Base-by-base conservation (phyloP, 495 filamentous ascomycete genomes). In the Penicillium soppii region DNA sequence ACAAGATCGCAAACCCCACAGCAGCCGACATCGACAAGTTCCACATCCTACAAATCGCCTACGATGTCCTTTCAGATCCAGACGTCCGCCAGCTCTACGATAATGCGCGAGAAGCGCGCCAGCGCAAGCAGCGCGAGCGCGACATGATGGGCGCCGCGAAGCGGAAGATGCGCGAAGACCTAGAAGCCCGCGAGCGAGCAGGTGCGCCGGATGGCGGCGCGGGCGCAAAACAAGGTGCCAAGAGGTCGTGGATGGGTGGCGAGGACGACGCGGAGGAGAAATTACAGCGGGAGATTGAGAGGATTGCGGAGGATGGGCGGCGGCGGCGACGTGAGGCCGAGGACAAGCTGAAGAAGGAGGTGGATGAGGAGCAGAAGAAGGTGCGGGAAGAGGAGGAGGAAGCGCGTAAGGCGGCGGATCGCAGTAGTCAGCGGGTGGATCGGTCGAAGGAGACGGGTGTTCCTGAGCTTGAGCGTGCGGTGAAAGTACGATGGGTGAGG, bases 121-220 rank as follows among this genome's bases (percentile, higher is more conserved):
- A 79, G 54, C 81, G 82, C 54, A 82, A 79, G 62, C 73, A 82
- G 69, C 74, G 81, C 53, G 80, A 88, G 65, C 72, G 78, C 52
- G 85, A 87, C 38, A 68, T 82, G 57, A 82, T 88, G 60, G 84
- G 85, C 56, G 76, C 84, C 7, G 77, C 77, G 60, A 76, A 88
- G 58, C 69, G 84, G 61, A 76, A 82, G 68, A 89, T 91, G 87
- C 81, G 82, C 62, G 85, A 90, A 65, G 87, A 92, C 63, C 66
- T 91, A 43, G 87, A 91, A 69, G 69, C 76, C 43, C 63, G 84
- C 47, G 86, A 89, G 58, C 59, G 78, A 38, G 65, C 66, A 37
- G 64, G 75, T 29, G 69, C 66, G 15, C 58, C 63, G 1, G 65
- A 51, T 27, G 50, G 42, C 7, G 53, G 38, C 19, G 39, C 20